A percentile compares a stretch with the other conserved stretches of the same genome.
Evolutionary conservation across 2,329 filamentous ascomycete genomes (phyloP).

Genomic region (Calonectria henricotiae): DNA sequence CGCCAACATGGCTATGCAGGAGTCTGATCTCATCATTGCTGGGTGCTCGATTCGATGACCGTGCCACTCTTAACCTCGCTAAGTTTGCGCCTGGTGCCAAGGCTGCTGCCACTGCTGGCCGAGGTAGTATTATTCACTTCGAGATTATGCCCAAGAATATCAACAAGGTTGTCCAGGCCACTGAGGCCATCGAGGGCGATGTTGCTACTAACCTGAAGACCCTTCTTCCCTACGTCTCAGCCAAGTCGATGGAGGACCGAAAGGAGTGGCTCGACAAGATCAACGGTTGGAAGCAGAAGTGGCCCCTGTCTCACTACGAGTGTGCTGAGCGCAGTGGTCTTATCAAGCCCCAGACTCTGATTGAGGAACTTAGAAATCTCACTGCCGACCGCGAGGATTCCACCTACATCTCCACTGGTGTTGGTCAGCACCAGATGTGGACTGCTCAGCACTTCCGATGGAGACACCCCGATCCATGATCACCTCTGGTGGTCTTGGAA

Average conservation of each 20-base stretch:
- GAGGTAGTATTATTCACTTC: constrained; percentile 96
- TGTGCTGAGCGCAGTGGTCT: constrained; percentile 81
- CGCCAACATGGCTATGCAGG: constrained; percentile 98
- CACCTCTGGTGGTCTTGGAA: constrained; percentile 90
- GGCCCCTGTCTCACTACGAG: constrained; percentile 89
- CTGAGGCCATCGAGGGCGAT: constrained; percentile 95
- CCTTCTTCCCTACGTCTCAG: constrained; percentile 81
- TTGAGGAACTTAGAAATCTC: constrained; percentile 90
- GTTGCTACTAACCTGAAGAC: constrained; percentile 84
- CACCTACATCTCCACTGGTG: constrained; percentile 93
- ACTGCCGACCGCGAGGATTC: constrained; percentile 85
- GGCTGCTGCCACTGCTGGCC: constrained; percentile 85
- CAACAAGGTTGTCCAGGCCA: constrained; percentile 98
- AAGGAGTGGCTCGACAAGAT: constrained; percentile 94
- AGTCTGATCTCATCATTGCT: constrained; percentile 98
- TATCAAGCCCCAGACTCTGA: constrained; percentile 96
- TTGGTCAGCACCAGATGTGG: constrained; percentile 99
- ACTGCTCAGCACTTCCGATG: constrained; percentile 96
- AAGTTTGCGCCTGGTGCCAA: constrained; percentile 94
- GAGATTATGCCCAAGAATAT: constrained; percentile 99
- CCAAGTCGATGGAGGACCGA: constrained; percentile 76
- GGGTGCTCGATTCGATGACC: constrained; percentile 95
- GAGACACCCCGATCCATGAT: constrained; percentile 93
- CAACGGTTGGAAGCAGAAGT: constrained; percentile 90
- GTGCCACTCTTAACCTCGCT: constrained; percentile 85